These are phyloP conservation scores for Leccinellum luteum DNA, from an alignment of 768 basidiomycete species.

Conservation along the genomic window DNA sequence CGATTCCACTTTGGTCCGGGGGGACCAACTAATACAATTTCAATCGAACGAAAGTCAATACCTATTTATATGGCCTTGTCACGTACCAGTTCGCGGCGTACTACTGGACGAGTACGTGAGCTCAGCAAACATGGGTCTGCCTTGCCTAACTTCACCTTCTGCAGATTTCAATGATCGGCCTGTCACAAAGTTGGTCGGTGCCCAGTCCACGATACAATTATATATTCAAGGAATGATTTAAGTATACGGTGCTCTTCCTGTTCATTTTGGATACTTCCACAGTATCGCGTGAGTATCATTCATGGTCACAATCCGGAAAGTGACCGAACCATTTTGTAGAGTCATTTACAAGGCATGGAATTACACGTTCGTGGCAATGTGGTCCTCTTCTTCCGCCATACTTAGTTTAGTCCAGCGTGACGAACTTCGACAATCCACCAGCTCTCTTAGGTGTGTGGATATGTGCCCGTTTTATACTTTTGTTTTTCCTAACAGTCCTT, in stretches of 20 bases:
- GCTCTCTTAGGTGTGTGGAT: neutral
- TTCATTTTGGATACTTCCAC: neutral
- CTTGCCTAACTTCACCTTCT: neutral
- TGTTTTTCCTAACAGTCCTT: neutral
- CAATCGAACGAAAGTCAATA: neutral
- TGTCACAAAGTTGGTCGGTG: neutral
- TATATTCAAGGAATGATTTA: neutral
- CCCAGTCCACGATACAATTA: neutral
- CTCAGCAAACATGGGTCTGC: neutral
- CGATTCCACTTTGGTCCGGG: neutral
- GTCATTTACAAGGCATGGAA: conserved; percentile 18
- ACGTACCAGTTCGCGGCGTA: neutral
- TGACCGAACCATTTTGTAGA: neutral
- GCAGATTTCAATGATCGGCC: neutral
- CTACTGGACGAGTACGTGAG: neutral
- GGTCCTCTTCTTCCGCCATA: neutral
- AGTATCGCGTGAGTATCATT: neutral
- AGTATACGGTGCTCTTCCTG: neutral
- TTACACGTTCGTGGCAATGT: conserved; percentile 8
- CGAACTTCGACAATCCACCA: neutral
- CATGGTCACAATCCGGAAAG: neutral
- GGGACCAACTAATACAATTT: neutral
- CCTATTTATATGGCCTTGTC: neutral
- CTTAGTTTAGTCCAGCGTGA: neutral
- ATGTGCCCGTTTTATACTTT: neutral